These are phyloP conservation scores for Eucalyptus shirleyi DNA, from an alignment of 345 rosid species.

Conservation along the genomic window DNA sequence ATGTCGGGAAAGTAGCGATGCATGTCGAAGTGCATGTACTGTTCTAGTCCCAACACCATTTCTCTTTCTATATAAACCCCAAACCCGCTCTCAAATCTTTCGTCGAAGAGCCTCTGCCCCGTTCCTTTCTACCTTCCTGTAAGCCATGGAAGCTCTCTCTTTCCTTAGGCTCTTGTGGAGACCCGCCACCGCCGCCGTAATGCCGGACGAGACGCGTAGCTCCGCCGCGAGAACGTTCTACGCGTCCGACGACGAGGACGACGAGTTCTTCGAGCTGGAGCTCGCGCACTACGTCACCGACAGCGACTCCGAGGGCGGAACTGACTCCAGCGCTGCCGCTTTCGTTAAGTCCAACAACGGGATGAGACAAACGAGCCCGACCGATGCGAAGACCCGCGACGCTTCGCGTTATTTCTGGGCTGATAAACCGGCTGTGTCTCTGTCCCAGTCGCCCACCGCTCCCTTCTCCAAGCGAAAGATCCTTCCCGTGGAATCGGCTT, in stretches of 20 bases:
- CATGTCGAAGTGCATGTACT: not conserved
- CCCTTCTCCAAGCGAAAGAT: not conserved
- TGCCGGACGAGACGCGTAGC: not conserved
- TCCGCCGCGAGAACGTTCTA: not conserved
- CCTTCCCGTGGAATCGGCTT: not conserved
- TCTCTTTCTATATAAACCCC: not conserved
- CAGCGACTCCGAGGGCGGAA: not conserved
- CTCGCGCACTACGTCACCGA: not conserved
- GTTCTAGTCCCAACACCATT: not conserved
- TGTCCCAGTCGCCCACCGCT: not conserved
- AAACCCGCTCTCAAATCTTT: not conserved
- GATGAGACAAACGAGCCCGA: not conserved
- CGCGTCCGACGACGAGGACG: not conserved
- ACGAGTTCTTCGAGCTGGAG: constrained; percentile 6
- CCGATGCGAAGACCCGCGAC: not conserved
- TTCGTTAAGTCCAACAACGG: not conserved
- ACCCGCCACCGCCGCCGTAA: not conserved
- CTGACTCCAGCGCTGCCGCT: not conserved
- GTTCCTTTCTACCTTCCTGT: not conserved
- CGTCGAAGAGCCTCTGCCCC: not conserved
- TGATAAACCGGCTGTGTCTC: not conserved
- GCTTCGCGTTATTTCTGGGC: not conserved
- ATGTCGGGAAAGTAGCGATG: not conserved
- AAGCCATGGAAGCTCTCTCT: not conserved
- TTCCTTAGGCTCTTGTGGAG: not conserved